Evolutionary conservation across 345 rosid species (phyloP).

Genomic region (Eucalyptus pauciflora): DNA sequence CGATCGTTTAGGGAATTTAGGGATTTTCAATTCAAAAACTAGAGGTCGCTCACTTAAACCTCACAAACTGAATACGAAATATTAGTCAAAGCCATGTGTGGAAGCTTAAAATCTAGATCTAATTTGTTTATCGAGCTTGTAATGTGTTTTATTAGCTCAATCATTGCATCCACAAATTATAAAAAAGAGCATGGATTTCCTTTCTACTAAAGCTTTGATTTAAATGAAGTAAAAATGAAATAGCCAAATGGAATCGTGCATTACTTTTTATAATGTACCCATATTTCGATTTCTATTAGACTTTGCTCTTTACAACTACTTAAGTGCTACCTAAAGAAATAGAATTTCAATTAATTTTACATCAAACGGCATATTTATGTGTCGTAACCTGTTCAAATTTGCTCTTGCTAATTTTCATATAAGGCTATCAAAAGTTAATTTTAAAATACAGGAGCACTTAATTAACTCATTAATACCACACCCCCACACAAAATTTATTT

Average conservation of each 20-base stretch:
- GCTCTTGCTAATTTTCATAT: neutral
- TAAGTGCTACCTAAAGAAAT: fast-evolving
- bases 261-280: neutral
- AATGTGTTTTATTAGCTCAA: neutral
- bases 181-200: neutral
- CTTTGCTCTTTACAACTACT: neutral
- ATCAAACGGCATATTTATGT: fast-evolving
- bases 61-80: fast-evolving
- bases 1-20: fast-evolving
- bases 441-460: neutral
- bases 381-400: neutral
- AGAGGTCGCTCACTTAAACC: fast-evolving
- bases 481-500: fast-evolving
- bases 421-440: neutral
- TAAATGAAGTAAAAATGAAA: neutral
- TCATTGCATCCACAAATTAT: fast-evolving
- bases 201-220: fast-evolving
- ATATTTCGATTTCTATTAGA: neutral
- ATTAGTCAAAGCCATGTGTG: fast-evolving
- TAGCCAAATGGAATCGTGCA: fast-evolving
- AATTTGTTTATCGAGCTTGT: fast-evolving
- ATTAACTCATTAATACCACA: neutral
- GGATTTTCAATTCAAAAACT: fast-evolving
- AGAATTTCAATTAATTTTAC: fast-evolving
- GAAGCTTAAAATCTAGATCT: fast-evolving